Conservation (phyloP, 2,329 filamentous ascomycete genomes). For the Penicillium sumatraense region DNA sequence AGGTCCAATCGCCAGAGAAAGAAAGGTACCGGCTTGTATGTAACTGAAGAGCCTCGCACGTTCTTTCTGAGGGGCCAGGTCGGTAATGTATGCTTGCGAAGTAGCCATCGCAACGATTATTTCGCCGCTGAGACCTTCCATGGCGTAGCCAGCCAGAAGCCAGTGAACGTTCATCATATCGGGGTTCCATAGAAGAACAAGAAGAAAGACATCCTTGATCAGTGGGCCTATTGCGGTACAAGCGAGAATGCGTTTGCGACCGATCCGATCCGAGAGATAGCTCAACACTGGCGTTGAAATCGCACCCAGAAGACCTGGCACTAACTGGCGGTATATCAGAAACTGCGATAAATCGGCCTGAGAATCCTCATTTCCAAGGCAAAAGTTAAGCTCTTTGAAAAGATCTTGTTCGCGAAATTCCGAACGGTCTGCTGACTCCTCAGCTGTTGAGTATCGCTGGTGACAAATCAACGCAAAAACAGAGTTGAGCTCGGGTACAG, state of each 20-base stretch:
- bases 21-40: not conserved
- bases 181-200: not conserved
- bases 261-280: slow-evolving; percentile 1
- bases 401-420: not conserved
- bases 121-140: not conserved
- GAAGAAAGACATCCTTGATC: not conserved
- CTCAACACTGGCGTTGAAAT: slow-evolving; percentile 1
- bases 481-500: slow-evolving; percentile 5
- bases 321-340: not conserved
- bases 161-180: not conserved
- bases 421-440: not conserved
- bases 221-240: not conserved
- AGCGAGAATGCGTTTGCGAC: not conserved
- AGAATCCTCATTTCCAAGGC: slow-evolving; percentile 1
- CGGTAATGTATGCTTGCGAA: slow-evolving; percentile 3
- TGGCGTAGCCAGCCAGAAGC: not conserved
- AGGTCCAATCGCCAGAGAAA: not conserved
- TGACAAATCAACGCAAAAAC: slow-evolving; percentile 6
- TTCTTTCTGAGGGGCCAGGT: not conserved
- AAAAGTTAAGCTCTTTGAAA: not conserved
- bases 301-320: not conserved
- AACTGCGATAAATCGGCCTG: slow-evolving; percentile 1
- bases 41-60: slow-evolving; percentile 1
- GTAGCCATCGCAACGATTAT: not conserved
- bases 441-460: not conserved